Percentiles rank a stretch among this genome's conserved stretches.
Conservation (phyloP, 495 filamentous ascomycete genomes). For the Daldinia vernicosa region DNA sequence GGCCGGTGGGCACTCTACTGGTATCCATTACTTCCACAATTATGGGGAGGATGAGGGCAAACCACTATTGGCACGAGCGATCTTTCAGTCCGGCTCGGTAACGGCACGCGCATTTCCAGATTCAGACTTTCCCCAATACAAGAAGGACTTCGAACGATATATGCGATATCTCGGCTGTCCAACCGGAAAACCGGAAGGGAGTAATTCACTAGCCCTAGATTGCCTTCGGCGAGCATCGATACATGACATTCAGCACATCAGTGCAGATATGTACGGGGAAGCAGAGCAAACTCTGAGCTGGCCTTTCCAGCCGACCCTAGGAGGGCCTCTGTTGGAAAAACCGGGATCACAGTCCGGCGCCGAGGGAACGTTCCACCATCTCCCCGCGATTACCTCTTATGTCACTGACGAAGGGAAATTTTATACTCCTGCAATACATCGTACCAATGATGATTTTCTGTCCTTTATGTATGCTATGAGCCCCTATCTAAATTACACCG, state of each 20-base stretch:
- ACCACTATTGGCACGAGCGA: slow-evolving; percentile 7
- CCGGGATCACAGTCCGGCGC: background rate
- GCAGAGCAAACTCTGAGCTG: slow-evolving; percentile 4
- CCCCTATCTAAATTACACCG: slow-evolving; percentile 5
- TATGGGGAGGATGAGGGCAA: slow-evolving; percentile 2
- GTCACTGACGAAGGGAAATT: slow-evolving; percentile 5
- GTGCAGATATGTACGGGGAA: background rate
- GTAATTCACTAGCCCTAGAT: background rate
- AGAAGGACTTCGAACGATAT: slow-evolving; percentile 6
- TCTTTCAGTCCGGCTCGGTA: slow-evolving; percentile 8
- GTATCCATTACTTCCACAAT: slow-evolving; percentile 10
- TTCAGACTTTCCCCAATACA: background rate
- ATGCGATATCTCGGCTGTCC: slow-evolving; percentile 6
- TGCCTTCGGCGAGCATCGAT: background rate
- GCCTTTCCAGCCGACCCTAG: slow-evolving; percentile 4
- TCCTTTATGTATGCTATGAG: background rate
- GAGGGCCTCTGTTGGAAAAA: background rate
- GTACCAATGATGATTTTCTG: background rate
- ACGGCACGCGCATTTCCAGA: slow-evolving; percentile 4
- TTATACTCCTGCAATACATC: slow-evolving; percentile 3
- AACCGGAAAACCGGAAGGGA: background rate
- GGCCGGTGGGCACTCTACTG: background rate
- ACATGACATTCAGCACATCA: background rate
- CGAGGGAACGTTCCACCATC: slow-evolving; percentile 4
- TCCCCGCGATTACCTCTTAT: background rate